A percentile compares a stretch with the other conserved stretches of the same genome.
These are phyloP conservation scores for Deuterostichococcus epilithicus DNA, from an alignment of 139 green algal genomes.

Conservation along the genomic window DNA sequence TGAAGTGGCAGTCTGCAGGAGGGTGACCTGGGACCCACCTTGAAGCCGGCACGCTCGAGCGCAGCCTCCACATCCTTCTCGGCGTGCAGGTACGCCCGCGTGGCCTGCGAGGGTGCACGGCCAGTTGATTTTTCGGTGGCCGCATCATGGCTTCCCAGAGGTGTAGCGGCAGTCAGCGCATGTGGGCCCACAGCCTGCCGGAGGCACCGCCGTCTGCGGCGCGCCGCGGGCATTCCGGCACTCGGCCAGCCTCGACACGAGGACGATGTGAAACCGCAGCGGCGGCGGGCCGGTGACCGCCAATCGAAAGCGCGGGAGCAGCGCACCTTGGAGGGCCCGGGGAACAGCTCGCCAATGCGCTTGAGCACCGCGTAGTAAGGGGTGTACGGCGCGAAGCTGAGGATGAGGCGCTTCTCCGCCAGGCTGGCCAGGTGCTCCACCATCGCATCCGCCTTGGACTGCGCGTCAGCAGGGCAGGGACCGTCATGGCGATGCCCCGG, in stretches of 20 bases:
- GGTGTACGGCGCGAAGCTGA: conserved; percentile 95
- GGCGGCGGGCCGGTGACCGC: too few relatives aligned
- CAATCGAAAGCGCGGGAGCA: neutral
- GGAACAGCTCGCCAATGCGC: conserved; percentile 97
- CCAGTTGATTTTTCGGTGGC: neutral
- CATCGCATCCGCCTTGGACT: conserved; percentile 94
- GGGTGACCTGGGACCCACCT: too few relatives aligned
- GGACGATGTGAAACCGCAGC: too few relatives aligned
- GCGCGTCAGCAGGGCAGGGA: conserved; percentile 12
- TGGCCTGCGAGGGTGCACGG: conserved; percentile 66
- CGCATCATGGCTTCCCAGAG: too few relatives aligned
- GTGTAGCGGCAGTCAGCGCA: too few relatives aligned
- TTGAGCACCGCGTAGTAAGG: conserved; percentile 75
- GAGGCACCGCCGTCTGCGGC: too few relatives aligned
- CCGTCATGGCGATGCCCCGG: too few relatives aligned
- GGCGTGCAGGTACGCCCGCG: conserved; percentile 92
- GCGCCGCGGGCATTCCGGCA: too few relatives aligned
- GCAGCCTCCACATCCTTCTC: conserved; percentile 92
- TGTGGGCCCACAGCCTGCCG: too few relatives aligned
- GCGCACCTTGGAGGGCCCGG: conserved; percentile 61
- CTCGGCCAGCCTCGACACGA: too few relatives aligned
- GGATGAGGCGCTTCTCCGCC: conserved; percentile 80
- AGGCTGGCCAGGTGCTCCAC: conserved; percentile 86
- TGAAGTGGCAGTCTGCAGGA: conserved; percentile 42
- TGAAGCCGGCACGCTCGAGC: conserved; percentile 69